Base-by-base conservation (phyloP, 371 early-diverging fungal species). In the Chytridiales sp. region DNA sequence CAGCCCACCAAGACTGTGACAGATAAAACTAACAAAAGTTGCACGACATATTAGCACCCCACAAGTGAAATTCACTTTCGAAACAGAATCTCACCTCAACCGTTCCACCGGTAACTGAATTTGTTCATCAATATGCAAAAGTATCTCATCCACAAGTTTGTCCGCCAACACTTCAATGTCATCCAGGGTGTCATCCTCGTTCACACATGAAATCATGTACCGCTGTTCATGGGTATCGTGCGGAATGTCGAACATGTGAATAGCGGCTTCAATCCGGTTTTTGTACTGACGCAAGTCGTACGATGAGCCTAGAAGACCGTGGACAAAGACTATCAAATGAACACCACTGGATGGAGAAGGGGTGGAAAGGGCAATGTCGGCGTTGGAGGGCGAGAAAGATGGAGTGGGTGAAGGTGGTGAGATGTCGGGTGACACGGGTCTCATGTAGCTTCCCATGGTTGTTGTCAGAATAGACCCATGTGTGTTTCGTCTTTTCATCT, bases 261-360 rank as follows among this genome's bases (percentile, higher is more conserved):
- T 30, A 6, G 56, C 44, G 35, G 32, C 22, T 11, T 43, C 24
- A 29, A 68, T 29, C 15, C 60, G 59, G 46, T 72, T 72, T 17
- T 51, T 35, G 44, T 67, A 68, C 39, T 47, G 61, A 32, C 61
- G 53, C 21, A 72, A 57, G 32, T 72, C 72, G 40, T 50, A 63
- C 8, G 68, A 50, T 2, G 57, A 56, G n/a, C 70, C 70, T 4
- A 72, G 29, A 4, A 72, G 48, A 3, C 72, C 72, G 43, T 72
- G 72, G 17, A 72, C 72, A 48, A 72, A 67, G 15, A 72, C 68
- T 9, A 67, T 47, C 19, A 72, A 32, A 56, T 72, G 68, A n/a
- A 47, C n/a, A 41, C 15, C 61, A 43, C 13, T 36, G n/a, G n/a
- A n/a, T n/a, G n/a, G n/a, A n/a, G n/a, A n/a, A n/a, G n/a, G n/a